Base-by-base conservation (phyloP, 257 asterid species). In the Coffea canephora region DNA sequence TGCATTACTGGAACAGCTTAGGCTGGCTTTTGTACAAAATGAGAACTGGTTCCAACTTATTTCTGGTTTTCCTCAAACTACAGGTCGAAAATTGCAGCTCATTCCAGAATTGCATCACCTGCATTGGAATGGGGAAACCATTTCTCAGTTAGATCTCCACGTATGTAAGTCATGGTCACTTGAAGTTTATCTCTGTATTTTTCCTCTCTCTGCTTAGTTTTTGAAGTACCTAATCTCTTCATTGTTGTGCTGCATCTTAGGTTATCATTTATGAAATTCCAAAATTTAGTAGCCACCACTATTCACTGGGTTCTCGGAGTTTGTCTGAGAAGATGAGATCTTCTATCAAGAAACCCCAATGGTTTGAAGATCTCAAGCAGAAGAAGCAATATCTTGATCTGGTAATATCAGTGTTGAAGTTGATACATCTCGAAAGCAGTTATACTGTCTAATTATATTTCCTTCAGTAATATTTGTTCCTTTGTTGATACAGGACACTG, bases 81-180 rank as follows among this genome's bases (percentile, higher is more conserved):
- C 31, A 45, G 82, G 79, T 70, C 70, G 86, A 76, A 86, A 88
- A 73, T 79, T 67, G 74, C 79, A 50, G 71, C 74, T 78, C 83
- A 79, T 88, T 78, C 98, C 99, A 25, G 82, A 78, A 83, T 79
- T 91, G 83, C 93, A 91, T 87, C 98, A 91, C 83, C 76, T 94
- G 80, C 98, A 96, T 72, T 90, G 90, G 96, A 84, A 84, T 43
- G 80, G 92, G 36, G 87, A 87, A 72, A 82, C 50, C 49, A 69
- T 89, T 25, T 78, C 81, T 62, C 84, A 81, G 64, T 79, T 92
- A 80, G 95, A 96, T 91, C 94, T 92, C 85, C 99, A 96, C 94
- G 99, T 96, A 96, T 94, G 98, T 92, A 96, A 94, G 99, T 92
- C 96, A 69, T 83, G 78, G 70, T 84, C 48, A 66, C 79, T 81